Evolutionary conservation across 768 basidiomycete genomes (phyloP), one percentile per base, ranked within the genome.

Genomic region (Rhodotorula babjevae): DNA sequence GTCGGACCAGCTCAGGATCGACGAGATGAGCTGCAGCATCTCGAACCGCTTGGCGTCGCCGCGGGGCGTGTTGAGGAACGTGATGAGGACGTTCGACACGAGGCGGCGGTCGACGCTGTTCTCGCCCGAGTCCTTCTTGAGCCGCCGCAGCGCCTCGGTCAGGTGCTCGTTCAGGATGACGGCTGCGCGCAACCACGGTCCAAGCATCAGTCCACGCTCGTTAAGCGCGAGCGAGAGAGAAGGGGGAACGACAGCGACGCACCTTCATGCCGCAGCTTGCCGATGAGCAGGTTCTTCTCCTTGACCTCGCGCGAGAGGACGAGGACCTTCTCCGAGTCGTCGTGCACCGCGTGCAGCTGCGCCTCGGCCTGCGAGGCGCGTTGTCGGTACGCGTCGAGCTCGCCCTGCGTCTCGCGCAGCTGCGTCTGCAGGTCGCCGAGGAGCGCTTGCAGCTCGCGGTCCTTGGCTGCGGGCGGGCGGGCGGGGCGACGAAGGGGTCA

Each of bases 111-210:
- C 95, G 40, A 99, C 95, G 76, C 92, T 97, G 59, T 87, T 91
- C 49, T 87, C 87, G 14, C 90, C 86, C 0, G 91, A 88, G 70
- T 88, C 91, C 75, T 89, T 89, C 59, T 92, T 88, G 62, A 99
- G 85, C 33, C 96, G 89, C 21, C 95, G 91, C n/a, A 99, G 86
- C 7, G 96, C 96, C 81, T 98, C 95, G 78, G 93, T 96, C 19
- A 99, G 84, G 78, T 99, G 96, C 79, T 98, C 96, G 76, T 98
- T 98, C 80, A 94, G 88, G 70, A 97, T 95, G 23, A 99, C 93
- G 63, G 90, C 95, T 95, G 75, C 21, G 73, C 36, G 36, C 36
- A 9, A 36, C 36, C 36, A 31, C 31, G 47, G 29, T 0, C n/a
- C n/a, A n/a, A n/a, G 44, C 44, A 46, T 18, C 36, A 36, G 40